Base-by-base conservation (phyloP, 306 rosid genomes). In the cucumber (Cucumis sativus) region DNA sequence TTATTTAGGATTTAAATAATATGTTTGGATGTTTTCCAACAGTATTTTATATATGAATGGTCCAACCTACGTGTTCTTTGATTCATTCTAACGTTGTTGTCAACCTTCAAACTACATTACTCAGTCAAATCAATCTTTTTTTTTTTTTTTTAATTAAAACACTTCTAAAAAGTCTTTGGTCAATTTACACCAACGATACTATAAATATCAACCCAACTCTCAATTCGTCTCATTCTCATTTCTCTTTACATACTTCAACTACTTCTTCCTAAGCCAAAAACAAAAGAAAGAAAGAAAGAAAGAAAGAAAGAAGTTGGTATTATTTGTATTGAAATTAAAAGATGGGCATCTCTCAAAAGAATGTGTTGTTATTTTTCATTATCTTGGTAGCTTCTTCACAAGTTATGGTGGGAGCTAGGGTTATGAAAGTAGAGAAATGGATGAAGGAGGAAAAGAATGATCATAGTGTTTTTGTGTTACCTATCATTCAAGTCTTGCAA, bases 381-480 rank as follows among this genome's bases (percentile, higher is more conserved):
- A 49, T 82, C 49, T 10, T 85, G 67, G 72, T 85, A 16, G 80
- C 54, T 51, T 82, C 35, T 49, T 47, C 85, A 65, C 68, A 84
- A 68, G 8, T 74, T 37, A 11, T 68, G 33, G 97, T 81, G 70
- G 87, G 66, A 49, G 60, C 65, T 21, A 91, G 94, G 78, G 77
- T 83, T 1, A 70, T 89, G 78, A 80, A 61, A 30, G 80, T 64
- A 84, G 85, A 88, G n/a, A 37, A 45, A 23, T 85, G 85, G 89
- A 20, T 75, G 84, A 62, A 80, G 20, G 16, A 66, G 45, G 21
- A 63, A 77, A 35, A 82, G 3, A 3, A 11, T 47, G 10, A 47
- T 8, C 52, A 47, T 75, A 80, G 83, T 10, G 6, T 8, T 14
- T 80, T 84, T 67, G 83, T 64, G 18, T 72, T 84, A 59, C 63